Evolutionary conservation across 208 protist species (phyloP).

Genomic region (Leishmania tarentolae): DNA sequence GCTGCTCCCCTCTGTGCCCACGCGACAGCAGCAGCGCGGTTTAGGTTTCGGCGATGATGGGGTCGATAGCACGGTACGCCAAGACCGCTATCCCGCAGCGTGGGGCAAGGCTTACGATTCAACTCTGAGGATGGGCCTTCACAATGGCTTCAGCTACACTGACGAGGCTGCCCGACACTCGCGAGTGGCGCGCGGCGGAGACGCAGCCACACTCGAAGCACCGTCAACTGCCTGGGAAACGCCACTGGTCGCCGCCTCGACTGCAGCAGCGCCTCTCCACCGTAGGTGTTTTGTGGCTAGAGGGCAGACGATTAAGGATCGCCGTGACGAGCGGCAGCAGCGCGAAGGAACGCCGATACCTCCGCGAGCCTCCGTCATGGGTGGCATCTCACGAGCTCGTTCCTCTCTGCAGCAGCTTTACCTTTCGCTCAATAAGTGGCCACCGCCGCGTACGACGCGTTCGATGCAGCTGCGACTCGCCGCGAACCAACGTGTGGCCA

Average conservation of each 20-base stretch:
- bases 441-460: constrained; percentile 5
- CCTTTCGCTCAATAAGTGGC: not conserved
- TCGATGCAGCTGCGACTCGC: constrained; percentile 13
- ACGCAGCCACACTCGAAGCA: not conserved
- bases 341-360: not conserved
- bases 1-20: not conserved
- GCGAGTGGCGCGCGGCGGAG: not conserved
- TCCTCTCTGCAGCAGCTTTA: not conserved
- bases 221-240: not conserved
- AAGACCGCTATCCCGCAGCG: not conserved
- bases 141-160: not conserved
- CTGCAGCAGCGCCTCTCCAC: not conserved
- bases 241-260: not conserved
- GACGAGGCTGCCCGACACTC: not conserved
- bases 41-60: not conserved
- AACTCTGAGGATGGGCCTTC: not conserved
- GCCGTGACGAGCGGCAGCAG: not conserved
- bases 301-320: not conserved
- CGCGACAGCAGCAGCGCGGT: not conserved
- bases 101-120: not conserved
- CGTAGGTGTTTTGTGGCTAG: not conserved
- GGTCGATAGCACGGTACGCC: not conserved
- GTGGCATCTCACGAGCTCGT: not conserved
- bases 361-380: not conserved
- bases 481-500: constrained; percentile 12